Conservation (phyloP, 257 asterid genomes). For the Solanum chiquidenum region DNA sequence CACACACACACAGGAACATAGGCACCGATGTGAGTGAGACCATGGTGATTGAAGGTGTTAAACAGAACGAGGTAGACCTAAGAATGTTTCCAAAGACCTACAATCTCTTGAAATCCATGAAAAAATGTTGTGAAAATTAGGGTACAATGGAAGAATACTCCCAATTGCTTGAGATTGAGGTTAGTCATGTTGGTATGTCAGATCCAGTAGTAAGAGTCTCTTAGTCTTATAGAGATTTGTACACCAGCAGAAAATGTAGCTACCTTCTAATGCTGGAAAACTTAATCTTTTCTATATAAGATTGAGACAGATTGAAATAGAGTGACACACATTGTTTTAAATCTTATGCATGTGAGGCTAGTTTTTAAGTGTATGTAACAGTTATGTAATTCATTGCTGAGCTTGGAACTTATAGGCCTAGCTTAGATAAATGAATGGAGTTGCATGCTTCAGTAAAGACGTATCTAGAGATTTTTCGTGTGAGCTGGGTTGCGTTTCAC, state of each 20-base stretch:
- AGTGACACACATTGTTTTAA: not conserved
- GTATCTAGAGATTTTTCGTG: not conserved
- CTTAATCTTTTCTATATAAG: not conserved
- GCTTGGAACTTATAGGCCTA: not conserved
- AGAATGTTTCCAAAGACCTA: not conserved
- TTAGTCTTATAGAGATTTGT: not conserved
- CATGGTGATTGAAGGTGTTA: not conserved
- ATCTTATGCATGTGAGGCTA: not conserved
- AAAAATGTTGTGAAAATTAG: not conserved
- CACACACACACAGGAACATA: not conserved
- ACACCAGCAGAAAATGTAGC: not conserved
- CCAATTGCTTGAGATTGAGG: not conserved
- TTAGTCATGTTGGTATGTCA: not conserved
- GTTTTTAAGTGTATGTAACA: not conserved
- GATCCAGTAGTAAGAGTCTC: not conserved
- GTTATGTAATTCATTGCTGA: not conserved
- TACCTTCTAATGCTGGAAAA: not conserved
- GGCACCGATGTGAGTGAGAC: not conserved
- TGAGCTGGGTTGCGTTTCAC: not conserved
- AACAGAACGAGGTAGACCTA: not conserved
- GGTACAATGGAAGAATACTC: not conserved
- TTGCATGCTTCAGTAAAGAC: not conserved
- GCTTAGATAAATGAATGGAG: not conserved
- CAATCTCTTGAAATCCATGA: not conserved
- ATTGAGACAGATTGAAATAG: not conserved